These are phyloP conservation scores for Colletotrichum shisoi DNA, from an alignment of 2,329 filamentous ascomycete genomes.

Conservation along the genomic window DNA sequence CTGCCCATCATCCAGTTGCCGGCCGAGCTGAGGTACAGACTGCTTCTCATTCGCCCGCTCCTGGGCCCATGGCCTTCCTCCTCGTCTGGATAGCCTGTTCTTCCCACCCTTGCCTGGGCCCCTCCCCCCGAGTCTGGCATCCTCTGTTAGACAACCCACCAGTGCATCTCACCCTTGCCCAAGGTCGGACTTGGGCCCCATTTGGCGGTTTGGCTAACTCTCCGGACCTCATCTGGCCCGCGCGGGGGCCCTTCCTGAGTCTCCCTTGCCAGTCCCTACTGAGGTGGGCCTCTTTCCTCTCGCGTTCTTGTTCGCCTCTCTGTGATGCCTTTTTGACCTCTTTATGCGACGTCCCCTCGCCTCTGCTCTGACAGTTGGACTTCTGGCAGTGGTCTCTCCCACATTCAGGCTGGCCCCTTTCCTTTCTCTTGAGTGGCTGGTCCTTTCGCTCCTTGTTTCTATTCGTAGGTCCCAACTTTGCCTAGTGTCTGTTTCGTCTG, in stretches of 20 bases:
- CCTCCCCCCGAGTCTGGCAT: constrained; percentile 34
- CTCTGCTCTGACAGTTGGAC: constrained; percentile 6
- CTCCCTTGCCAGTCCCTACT: constrained; percentile 36
- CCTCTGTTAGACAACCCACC: constrained; percentile 19
- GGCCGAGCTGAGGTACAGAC: constrained; percentile 27
- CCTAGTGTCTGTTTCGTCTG: constrained; percentile 56
- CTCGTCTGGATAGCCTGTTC: constrained; percentile 23
- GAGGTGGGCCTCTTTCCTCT: constrained; percentile 32
- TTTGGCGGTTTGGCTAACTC: constrained; percentile 44
- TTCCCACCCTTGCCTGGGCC: constrained; percentile 39
- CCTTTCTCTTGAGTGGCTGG: constrained; percentile 46
- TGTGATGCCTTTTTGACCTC: constrained; percentile 35
- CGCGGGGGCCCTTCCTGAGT: constrained; percentile 43
- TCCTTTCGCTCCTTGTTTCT: constrained; percentile 48
- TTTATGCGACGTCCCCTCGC: constrained; percentile 37
- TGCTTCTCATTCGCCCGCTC: constrained; percentile 31
- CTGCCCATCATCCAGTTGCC: constrained; percentile 24
- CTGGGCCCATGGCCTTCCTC: constrained; percentile 3
- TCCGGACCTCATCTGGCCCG: constrained; percentile 47
- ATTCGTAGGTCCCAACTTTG: constrained; percentile 45
- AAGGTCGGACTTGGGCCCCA: constrained; percentile 40
- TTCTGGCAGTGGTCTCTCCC: constrained; percentile 31
- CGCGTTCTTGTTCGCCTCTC: background rate
- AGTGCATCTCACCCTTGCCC: constrained; percentile 31
- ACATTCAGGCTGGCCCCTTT: constrained; percentile 35